Base-by-base conservation (phyloP, 129 eudicot species). In the Logfia minima region DNA sequence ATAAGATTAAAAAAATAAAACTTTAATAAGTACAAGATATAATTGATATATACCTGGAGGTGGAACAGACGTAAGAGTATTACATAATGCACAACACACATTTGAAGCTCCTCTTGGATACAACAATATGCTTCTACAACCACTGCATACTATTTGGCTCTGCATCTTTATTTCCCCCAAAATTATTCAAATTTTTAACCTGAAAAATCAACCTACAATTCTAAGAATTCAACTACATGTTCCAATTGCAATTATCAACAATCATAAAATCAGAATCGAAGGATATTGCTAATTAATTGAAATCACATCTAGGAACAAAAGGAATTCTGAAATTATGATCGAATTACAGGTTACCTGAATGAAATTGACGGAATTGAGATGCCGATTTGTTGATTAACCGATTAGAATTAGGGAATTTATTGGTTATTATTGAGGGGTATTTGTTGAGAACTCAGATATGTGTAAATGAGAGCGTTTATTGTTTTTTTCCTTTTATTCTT, bases 71-170 rank as follows among this genome's bases (percentile, higher is more conserved):
- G 92, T 89, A 58, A 92, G 82, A 14, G 84, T 83, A 81, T 87
- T 89, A 77, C 97, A 92, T 14, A 92, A 61, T 3, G 98, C 87
- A 62, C 98, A 92, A 26, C 96, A 85, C 61, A 92, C 96, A 77
- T 87, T 92, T 4, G 91, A 63, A 80, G 97, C 97, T 80, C 96
- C 98, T 86, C 93, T 86, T 16, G 98, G 96, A 66, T 87, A 92
- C 22, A 92, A 66, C 78, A 92, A 88, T 31, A 86, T 84, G 70
- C 88, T 92, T 75, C 98, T 83, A 52, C 98, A 92, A 28, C 98
- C 98, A 71, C 83, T 83, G 82, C 98, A 92, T 71, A 87, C 90
- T 23, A 92, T 75, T 67, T 90, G 96, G 83, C 90, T 87, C 90
- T 90, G 98, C 96, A 92, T 92, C 75, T 81, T 83, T 78, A 66